phyloP scores from a whole-genome alignment of 2,329 filamentous ascomycete genomes.

The Juglanconis oblonga region DNA sequence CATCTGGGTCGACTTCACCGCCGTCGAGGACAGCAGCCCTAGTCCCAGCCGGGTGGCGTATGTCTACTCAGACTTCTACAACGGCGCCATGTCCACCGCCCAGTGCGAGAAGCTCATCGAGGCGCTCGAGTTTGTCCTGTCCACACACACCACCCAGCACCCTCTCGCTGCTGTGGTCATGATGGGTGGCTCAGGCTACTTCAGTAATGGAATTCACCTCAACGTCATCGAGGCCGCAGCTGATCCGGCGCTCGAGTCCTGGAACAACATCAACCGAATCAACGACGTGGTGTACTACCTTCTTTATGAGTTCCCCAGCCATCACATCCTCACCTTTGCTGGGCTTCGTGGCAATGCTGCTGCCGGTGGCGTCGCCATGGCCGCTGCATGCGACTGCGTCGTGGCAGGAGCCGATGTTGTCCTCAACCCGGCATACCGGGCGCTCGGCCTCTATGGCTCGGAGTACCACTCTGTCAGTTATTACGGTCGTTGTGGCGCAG shows the following conservation, averaged over 20 bases:
- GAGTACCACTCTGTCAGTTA: slow-evolving; percentile 41
- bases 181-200: slow-evolving; percentile 38
- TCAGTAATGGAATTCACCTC: slow-evolving; percentile 41
- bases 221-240: slow-evolving; percentile 39
- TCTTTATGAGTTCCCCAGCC: slow-evolving; percentile 33
- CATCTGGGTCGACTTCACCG: slow-evolving; percentile 35
- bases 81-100: slow-evolving; percentile 39
- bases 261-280: slow-evolving; percentile 43
- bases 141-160: slow-evolving; percentile 24
- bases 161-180: slow-evolving; percentile 35
- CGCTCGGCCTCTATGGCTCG: slow-evolving; percentile 34
- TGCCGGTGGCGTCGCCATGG: slow-evolving; percentile 40
- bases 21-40: slow-evolving; percentile 20
- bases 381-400: slow-evolving; percentile 35
- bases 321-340: slow-evolving; percentile 35
- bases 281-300: slow-evolving; percentile 38
- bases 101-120: slow-evolving; percentile 35
- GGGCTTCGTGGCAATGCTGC: slow-evolving; percentile 39
- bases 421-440: slow-evolving; percentile 40
- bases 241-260: slow-evolving; percentile 37
- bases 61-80: slow-evolving; percentile 42
- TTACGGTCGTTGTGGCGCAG: slow-evolving; percentile 32
- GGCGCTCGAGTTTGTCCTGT: slow-evolving; percentile 33
- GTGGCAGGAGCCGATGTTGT: slow-evolving; percentile 36
- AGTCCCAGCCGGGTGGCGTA: slow-evolving; percentile 29